A percentile compares a stretch with the other conserved stretches of the same genome.
Evolutionary conservation across 345 rosid species (phyloP).

Genomic region (Toxicodendron radicans): DNA sequence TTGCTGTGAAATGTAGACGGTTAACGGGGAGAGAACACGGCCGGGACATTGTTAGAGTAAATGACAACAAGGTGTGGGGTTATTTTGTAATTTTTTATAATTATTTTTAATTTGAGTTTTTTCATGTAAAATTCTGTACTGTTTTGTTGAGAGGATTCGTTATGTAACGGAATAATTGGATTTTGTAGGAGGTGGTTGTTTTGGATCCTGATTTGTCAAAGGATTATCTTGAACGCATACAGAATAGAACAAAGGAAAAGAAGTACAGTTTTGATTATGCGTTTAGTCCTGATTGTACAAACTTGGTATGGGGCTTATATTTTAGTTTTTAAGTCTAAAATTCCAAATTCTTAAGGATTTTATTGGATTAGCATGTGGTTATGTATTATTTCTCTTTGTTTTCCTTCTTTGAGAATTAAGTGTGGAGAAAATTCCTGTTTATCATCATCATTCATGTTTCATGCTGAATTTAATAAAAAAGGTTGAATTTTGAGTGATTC

Average conservation of each 20-base stretch:
- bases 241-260: conserved; percentile 85
- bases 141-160: neutral
- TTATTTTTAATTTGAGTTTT: neutral
- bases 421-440: neutral
- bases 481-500: neutral
- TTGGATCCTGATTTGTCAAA: conserved; percentile 84
- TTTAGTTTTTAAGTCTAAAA: neutral
- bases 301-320: conserved; percentile 38
- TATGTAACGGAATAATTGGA: neutral
- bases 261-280: conserved; percentile 84
- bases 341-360: neutral
- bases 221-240: conserved; percentile 81
- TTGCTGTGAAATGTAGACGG: conserved; percentile 87
- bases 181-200: conserved; percentile 71
- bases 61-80: conserved; percentile 57
- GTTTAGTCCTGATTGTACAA: conserved; percentile 65
- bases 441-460: neutral
- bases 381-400: neutral
- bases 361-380: no score
- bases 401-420: neutral
- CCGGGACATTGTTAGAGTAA: conserved; percentile 76
- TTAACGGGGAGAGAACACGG: conserved; percentile 60
- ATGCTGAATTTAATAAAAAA: neutral
- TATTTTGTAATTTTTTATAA: neutral
- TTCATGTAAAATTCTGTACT: neutral